Evolutionary conservation across 2,329 filamentous ascomycete genomes (phyloP), one percentile per base, ranked within the genome.

Genomic region (Fusarium hostae): DNA sequence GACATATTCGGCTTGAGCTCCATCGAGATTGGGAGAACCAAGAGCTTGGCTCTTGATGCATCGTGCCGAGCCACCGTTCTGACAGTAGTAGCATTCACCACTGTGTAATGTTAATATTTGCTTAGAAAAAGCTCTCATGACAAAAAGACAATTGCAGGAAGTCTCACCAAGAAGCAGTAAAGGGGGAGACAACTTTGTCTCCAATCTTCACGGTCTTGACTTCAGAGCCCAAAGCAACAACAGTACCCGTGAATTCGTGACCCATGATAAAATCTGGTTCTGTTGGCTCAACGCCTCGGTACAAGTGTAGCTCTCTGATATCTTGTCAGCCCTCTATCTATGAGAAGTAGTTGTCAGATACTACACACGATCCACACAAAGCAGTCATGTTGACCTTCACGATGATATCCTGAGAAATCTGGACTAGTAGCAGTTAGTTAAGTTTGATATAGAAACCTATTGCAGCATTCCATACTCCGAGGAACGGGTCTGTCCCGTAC

Each of bases 321-420:
- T 10, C 12, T 32, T 43, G n/a, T 32, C 20, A 63, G 30, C 45
- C 7, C 20, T 59, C 35, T 28, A 7, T 6, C 5, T 2, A 26
- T 35, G 32, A n/a, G n/a, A 11, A 11, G 15, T 11, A 24, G 16
- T 35, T 18, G 4, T 15, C 2, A 22, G 18, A 4, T 22, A 37
- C 8, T 35, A 66, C 26, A 9, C 24, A 95, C 93, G 92, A 95
- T 79, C 95, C 95, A 79, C 95, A 98, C 30, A 98, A 86, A 11
- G 93, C 95, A n/a, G 94, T 93, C 76, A 93, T 92, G 65, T 89
- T 87, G 22, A 97, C 93, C 79, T 94, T 95, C 76, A 97, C 89
- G 72, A 97, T 90, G 59, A 95, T 88, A 79, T 97, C 95, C 56
- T 86, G 88, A 8, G 89, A 85, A 63, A 92, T 85, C 74, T 91